These are phyloP conservation scores for Aureobasidium uvarum DNA, from an alignment of 2,329 filamentous ascomycete genomes.

Conservation along the genomic window DNA sequence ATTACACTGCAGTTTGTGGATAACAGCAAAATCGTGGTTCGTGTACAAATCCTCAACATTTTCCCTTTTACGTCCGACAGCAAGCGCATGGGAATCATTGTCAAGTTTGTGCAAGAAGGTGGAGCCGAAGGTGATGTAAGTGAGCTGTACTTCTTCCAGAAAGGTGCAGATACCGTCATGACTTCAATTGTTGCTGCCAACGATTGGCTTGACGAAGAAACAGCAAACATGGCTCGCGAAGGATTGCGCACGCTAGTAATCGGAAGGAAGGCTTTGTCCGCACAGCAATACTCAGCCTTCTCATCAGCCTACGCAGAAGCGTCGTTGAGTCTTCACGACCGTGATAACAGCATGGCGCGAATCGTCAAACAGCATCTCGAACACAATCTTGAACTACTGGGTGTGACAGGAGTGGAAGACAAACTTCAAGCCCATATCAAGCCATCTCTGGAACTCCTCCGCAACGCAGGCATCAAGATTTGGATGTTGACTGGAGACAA, in stretches of 20 bases:
- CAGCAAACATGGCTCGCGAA: constrained; percentile 98
- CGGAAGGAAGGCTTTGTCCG: constrained; percentile 81
- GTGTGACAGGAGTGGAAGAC: constrained; percentile 97
- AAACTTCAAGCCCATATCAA: constrained; percentile 96
- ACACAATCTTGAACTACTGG: constrained; percentile 82
- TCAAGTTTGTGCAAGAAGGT: constrained; percentile 64
- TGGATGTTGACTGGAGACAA: constrained; percentile 99
- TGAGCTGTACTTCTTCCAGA: constrained; percentile 98
- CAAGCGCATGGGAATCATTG: constrained; percentile 96
- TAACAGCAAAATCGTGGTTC: constrained; percentile 71
- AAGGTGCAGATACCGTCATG: constrained; percentile 98
- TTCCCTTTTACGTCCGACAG: constrained; percentile 98
- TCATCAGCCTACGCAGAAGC: constrained; percentile 71
- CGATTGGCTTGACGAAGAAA: constrained; percentile 98
- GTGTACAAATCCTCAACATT: constrained; percentile 84
- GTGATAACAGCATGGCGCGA: constrained; percentile 77
- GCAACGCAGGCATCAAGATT: constrained; percentile 97
- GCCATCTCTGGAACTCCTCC: constrained; percentile 86
- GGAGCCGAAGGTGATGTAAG: constrained; percentile 47
- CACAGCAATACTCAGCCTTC: constrained; percentile 79
- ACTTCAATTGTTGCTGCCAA: constrained; percentile 90
- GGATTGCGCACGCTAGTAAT: constrained; percentile 91
- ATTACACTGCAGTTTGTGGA: constrained; percentile 79
- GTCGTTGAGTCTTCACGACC: constrained; percentile 72
- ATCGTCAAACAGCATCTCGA: constrained; percentile 82